Percentiles rank a stretch among this genome's conserved stretches.
phyloP scores from a whole-genome alignment of 2,329 filamentous ascomycete species.

The Penicillium sp. region DNA sequence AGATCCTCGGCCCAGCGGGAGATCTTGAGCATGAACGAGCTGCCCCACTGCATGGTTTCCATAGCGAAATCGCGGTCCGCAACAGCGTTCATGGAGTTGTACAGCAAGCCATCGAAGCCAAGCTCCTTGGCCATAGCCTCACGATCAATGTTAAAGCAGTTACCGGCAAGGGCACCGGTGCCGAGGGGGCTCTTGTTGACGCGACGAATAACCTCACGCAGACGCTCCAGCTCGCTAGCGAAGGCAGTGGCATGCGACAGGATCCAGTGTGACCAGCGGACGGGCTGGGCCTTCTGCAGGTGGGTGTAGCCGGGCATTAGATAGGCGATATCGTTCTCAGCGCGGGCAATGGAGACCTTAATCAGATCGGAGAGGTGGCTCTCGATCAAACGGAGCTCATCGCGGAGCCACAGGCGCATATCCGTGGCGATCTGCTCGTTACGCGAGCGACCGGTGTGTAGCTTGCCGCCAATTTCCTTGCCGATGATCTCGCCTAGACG shows the following conservation, averaged over 20 bases:
- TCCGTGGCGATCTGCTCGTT: constrained; percentile 88
- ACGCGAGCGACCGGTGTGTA: constrained; percentile 77
- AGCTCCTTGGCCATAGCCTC: constrained; percentile 69
- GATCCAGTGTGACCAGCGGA: constrained; percentile 75
- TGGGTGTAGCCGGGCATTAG: constrained; percentile 88
- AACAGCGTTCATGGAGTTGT: constrained; percentile 69
- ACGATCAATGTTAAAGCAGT: constrained; percentile 74
- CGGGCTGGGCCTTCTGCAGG: constrained; percentile 70
- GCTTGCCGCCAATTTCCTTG: constrained; percentile 73
- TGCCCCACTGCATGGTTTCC: constrained; percentile 71
- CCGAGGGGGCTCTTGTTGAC: constrained; percentile 66
- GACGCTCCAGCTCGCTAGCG: constrained; percentile 63
- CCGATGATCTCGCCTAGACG: constrained; percentile 75
- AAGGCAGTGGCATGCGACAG: constrained; percentile 66
- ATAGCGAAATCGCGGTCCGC: constrained; percentile 73
- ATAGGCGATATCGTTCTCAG: constrained; percentile 64
- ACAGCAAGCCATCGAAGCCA: constrained; percentile 65
- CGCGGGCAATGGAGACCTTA: constrained; percentile 57
- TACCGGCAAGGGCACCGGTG: constrained; percentile 69
- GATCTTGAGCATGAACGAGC: constrained; percentile 69
- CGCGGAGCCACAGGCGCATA: constrained; percentile 80
- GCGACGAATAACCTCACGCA: constrained; percentile 63
- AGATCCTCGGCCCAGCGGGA: constrained; percentile 76
- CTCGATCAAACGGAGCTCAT: constrained; percentile 64
- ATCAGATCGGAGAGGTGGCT: constrained; percentile 60